phyloP scores from a whole-genome alignment of 2,329 filamentous ascomycete genomes.

The Emergomyces africanus region DNA sequence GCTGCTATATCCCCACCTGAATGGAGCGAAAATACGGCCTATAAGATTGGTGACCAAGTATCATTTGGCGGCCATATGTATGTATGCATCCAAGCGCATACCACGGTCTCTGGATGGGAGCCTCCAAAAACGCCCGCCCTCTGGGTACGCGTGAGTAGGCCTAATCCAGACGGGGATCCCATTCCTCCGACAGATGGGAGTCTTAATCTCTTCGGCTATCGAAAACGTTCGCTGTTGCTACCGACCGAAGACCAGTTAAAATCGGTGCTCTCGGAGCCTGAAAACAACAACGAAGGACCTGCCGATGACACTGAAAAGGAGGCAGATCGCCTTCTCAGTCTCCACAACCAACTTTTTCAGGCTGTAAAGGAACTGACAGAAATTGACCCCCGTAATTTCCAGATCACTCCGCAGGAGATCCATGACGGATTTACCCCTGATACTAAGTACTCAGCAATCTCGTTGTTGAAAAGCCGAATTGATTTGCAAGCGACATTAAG shows the following conservation, averaged over 20 bases:
- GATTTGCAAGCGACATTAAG: neutral
- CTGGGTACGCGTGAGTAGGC: neutral
- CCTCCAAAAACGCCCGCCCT: neutral
- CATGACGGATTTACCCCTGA: neutral
- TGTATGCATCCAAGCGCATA: neutral
- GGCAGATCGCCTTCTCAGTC: neutral
- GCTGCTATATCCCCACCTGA: neutral
- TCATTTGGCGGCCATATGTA: neutral
- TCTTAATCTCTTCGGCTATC: neutral
- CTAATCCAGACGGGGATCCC: neutral
- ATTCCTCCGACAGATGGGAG: neutral
- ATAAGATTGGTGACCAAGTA: neutral
- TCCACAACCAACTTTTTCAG: neutral
- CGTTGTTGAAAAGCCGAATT: neutral
- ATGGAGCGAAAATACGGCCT: neutral
- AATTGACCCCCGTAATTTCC: neutral
- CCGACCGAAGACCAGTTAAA: neutral
- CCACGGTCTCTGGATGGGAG: neutral
- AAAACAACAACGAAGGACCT: neutral
- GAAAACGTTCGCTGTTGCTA: neutral
- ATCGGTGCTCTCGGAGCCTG: neutral
- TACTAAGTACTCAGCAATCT: neutral
- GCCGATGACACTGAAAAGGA: neutral
- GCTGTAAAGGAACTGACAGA: neutral
- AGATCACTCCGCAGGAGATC: neutral